Conservation (phyloP, 169 alveolate genomes). For the Perkinsus marinus region DNA sequence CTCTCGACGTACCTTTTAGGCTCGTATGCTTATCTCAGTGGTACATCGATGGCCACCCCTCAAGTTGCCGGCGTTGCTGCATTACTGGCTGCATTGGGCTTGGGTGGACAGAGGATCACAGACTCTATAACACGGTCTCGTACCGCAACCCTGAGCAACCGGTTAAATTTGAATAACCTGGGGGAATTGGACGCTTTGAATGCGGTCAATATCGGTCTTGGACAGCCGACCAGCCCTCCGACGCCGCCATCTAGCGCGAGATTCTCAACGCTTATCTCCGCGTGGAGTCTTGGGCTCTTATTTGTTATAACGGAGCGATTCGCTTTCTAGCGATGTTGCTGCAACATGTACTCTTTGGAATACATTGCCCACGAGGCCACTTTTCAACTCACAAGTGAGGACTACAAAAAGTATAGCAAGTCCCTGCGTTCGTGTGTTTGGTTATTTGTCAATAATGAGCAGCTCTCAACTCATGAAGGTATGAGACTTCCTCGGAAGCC, state of each 20-base stretch:
- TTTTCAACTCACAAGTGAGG: no score
- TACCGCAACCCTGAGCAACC: background rate
- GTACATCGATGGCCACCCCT: conserved; percentile 32
- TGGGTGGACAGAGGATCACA: background rate
- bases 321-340: no score
- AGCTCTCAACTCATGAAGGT: no score
- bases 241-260: background rate
- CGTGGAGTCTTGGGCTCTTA: background rate
- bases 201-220: background rate
- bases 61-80: conserved; percentile 25
- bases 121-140: background rate
- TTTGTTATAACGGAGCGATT: background rate
- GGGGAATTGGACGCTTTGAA: background rate
- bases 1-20: conserved; percentile 14
- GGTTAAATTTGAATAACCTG: background rate
- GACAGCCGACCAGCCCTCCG: background rate
- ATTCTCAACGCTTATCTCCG: background rate
- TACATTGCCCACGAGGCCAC: no score
- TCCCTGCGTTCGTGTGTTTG: no score
- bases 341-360: no score
- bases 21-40: conserved; percentile 14
- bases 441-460: no score
- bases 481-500: no score
- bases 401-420: no score
- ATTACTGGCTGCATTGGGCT: background rate